Evolutionary conservation across 495 filamentous ascomycete genomes (phyloP).

Genomic region (Platismatia glauca): DNA sequence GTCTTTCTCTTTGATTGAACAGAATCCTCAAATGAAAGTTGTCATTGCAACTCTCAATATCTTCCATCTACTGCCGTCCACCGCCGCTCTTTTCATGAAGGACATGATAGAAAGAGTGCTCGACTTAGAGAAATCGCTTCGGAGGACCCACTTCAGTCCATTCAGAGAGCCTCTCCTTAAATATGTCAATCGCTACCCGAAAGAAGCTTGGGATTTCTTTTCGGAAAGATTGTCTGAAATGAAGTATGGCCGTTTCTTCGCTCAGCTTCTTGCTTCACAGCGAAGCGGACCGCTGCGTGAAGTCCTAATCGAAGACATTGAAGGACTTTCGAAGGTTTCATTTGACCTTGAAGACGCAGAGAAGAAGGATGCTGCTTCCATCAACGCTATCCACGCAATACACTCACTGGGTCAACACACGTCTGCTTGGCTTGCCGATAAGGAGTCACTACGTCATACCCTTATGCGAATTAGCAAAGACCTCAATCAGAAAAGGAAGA

Average conservation of each 20-base stretch:
- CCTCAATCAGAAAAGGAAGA: slow-evolving; percentile 59
- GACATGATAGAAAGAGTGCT: slow-evolving; percentile 79
- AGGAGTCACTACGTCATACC: slow-evolving; percentile 59
- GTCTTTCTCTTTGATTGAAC: slow-evolving; percentile 88
- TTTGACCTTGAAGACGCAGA: slow-evolving; percentile 49
- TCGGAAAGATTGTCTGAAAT: slow-evolving; percentile 65
- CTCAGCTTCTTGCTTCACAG: slow-evolving; percentile 73
- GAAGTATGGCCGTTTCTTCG: slow-evolving; percentile 87
- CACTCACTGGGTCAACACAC: slow-evolving; percentile 55
- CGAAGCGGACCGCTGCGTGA: slow-evolving; percentile 67
- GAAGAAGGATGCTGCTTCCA: slow-evolving; percentile 60
- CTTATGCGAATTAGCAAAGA: slow-evolving; percentile 62
- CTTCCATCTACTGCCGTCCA: slow-evolving; percentile 85
- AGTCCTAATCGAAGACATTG: slow-evolving; percentile 62
- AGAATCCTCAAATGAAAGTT: slow-evolving; percentile 82
- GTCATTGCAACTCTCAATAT: slow-evolving; percentile 91
- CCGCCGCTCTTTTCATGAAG: slow-evolving; percentile 84
- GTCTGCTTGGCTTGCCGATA: slow-evolving; percentile 67
- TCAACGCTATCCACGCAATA: slow-evolving; percentile 81
- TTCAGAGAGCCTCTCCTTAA: slow-evolving; percentile 89
- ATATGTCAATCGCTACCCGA: slow-evolving; percentile 86
- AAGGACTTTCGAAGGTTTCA: slow-evolving; percentile 56
- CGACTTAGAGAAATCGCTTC: slow-evolving; percentile 75
- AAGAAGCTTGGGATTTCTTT: slow-evolving; percentile 77
- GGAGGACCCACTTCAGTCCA: slow-evolving; percentile 85